Percentiles rank a stretch among this genome's conserved stretches.
Conservation (phyloP, 2,329 filamentous ascomycete genomes). For the Thelonectria rubi region DNA sequence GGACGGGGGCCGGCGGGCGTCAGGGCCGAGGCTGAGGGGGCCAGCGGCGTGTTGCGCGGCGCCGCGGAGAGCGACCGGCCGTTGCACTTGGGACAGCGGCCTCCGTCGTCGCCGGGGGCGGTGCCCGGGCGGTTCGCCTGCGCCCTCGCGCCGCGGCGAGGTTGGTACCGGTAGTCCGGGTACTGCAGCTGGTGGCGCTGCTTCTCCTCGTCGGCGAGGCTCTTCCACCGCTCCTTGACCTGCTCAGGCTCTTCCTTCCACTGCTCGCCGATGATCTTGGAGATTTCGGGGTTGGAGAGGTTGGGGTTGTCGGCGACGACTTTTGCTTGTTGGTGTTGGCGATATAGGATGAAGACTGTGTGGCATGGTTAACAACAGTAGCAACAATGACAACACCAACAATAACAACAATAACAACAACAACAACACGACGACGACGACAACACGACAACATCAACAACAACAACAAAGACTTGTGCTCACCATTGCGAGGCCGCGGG, state of each 20-base stretch:
- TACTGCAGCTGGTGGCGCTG: conserved; percentile 87
- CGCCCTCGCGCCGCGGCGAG: conserved; percentile 66
- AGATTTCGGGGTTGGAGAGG: conserved; percentile 93
- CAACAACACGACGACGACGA: no score
- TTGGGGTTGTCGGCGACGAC: conserved; percentile 87
- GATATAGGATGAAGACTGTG: conserved; percentile 95
- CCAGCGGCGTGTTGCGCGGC: conserved; percentile 66
- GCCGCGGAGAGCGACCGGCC: conserved; percentile 69
- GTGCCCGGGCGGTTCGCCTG: conserved; percentile 46
- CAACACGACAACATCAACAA: neutral
- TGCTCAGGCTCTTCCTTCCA: conserved; percentile 82
- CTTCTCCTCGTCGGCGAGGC: conserved; percentile 92
- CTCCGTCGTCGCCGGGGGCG: conserved; percentile 58
- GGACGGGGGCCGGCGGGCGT: no score
- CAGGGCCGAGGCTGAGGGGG: conserved; percentile 51
- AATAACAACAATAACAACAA: conserved; percentile 30
- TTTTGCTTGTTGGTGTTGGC: conserved; percentile 86
- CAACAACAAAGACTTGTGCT: conserved; percentile 42
- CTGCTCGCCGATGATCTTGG: conserved; percentile 94
- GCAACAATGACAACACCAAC: neutral
- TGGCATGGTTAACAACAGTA: no score
- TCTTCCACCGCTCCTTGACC: conserved; percentile 86
- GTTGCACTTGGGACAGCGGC: conserved; percentile 75
- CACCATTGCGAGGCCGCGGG: conserved; percentile 67
- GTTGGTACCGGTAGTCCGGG: conserved; percentile 94